These are phyloP conservation scores for Euphorbia tirucalli DNA, from an alignment of 345 rosid species.

Conservation along the genomic window DNA sequence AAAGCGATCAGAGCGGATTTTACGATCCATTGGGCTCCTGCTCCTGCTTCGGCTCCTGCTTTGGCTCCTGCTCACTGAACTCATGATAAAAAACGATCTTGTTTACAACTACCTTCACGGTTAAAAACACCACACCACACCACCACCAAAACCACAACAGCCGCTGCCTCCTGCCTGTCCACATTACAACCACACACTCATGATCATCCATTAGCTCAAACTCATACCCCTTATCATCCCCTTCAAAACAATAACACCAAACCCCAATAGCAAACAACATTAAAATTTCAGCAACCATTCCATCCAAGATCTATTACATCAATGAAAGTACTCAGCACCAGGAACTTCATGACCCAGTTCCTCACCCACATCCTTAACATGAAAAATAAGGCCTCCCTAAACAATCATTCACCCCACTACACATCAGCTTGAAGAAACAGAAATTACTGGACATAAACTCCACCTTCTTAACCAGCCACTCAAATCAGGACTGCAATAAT, in stretches of 20 bases:
- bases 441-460: constrained; percentile 20
- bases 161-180: constrained; percentile 66
- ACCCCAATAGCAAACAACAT: constrained; percentile 37
- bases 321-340: constrained; percentile 26
- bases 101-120: constrained; percentile 45
- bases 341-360: constrained; percentile 22
- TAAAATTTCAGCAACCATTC: constrained; percentile 40
- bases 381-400: constrained; percentile 27
- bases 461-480: constrained; percentile 24
- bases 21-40: constrained; percentile 87
- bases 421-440: constrained; percentile 12
- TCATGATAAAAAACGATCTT: constrained; percentile 49
- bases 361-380: constrained; percentile 32
- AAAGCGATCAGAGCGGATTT: constrained; percentile 73
- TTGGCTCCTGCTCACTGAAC: constrained; percentile 68
- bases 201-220: constrained; percentile 56
- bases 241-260: constrained; percentile 51
- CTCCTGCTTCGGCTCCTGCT: constrained; percentile 61
- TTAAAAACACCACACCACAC: constrained; percentile 37
- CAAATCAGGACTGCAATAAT: not conserved
- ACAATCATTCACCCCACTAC: constrained; percentile 23
- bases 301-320: constrained; percentile 33
- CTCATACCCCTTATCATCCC: constrained; percentile 39
- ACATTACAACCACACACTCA: constrained; percentile 68
- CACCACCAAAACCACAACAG: constrained; percentile 43